Base-by-base conservation (phyloP, 2,329 filamentous ascomycete genomes). In the Neofusicoccum cordaticola region DNA sequence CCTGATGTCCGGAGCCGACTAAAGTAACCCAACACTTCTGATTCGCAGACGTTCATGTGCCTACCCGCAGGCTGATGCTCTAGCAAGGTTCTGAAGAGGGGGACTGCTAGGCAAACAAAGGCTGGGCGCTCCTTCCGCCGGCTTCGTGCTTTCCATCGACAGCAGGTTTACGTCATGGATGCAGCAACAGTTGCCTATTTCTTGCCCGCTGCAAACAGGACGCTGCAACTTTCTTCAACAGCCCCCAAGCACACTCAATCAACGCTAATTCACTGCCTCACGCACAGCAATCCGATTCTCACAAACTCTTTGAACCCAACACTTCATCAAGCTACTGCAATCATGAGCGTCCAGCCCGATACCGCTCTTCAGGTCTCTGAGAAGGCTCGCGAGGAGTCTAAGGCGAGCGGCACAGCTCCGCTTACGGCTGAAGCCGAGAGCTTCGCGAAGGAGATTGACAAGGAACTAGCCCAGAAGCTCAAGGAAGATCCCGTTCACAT, bases 401-500 rank as follows among this genome's bases (percentile, higher is more conserved):
- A 31, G 19, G 56, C 17, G 12, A 50, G 39, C 17, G n/a, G n/a
- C 15, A 13, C 31, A 48, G 41, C 27, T 39, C 42, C 13, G 9
- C n/a, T 22, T 22, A 13, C 27, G 11, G 17, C 27, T 19, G 44
- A 50, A 50, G 35, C 41, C 19, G 35, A 58, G 44, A 31, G 35
- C 9, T 8, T 58, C 9, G 35, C 51, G n/a, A 47, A 68, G 39
- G 41, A 65, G 39, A 41, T 56, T 12, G 35, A 34, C 37, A 34
- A 57, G 34, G 37, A 35, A 12, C 5, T 56, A 1, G 50, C 13
- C 8, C 12, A 8, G 27, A 75, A 74, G 69, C 66, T 75, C 44
- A 65, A 67, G 52, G 67, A 68, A 3, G 66, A 73, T 12, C 69
- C 73, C n/a, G 62, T 67, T 47, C 69, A 67, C 66, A 71, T 77